Evolutionary conservation across 345 rosid species (phyloP).

Genomic region (Pistacia vera): DNA sequence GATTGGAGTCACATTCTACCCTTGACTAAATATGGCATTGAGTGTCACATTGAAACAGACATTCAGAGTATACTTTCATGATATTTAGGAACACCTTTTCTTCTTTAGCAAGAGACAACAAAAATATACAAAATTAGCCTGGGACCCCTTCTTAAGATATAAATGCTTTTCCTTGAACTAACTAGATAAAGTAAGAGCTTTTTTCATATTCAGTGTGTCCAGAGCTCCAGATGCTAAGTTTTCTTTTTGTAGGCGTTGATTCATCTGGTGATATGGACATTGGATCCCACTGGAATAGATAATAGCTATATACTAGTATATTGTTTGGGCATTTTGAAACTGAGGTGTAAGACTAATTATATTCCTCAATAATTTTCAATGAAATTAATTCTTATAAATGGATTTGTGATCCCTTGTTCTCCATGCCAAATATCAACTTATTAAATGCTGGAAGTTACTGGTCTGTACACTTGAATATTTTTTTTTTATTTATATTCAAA

Average conservation of each 20-base stretch:
- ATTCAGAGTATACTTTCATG: too few relatives aligned
- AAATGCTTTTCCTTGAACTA: too few relatives aligned
- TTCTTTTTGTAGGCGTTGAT: not conserved
- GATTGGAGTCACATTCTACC: too few relatives aligned
- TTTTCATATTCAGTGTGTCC: not conserved
- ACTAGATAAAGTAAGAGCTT: not conserved
- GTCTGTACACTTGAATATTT: not conserved
- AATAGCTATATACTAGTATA: too few relatives aligned
- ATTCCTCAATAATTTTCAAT: not conserved
- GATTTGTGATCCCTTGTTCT: not conserved
- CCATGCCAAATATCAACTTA: not conserved
- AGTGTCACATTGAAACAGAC: too few relatives aligned
- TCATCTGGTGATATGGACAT: not conserved
- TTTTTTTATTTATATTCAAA: not conserved
- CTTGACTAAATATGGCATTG: too few relatives aligned
- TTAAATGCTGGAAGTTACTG: not conserved
- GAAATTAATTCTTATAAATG: not conserved
- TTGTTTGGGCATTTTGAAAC: not conserved
- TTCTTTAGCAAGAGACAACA: too few relatives aligned
- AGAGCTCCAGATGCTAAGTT: not conserved
- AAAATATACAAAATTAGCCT: not conserved
- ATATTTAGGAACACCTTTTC: too few relatives aligned
- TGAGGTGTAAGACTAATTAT: not conserved
- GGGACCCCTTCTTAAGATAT: too few relatives aligned
- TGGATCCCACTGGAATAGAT: not conserved